Evolutionary conservation across 2,329 filamentous ascomycete species (phyloP).

Genomic region (Verticillium klebahnii): DNA sequence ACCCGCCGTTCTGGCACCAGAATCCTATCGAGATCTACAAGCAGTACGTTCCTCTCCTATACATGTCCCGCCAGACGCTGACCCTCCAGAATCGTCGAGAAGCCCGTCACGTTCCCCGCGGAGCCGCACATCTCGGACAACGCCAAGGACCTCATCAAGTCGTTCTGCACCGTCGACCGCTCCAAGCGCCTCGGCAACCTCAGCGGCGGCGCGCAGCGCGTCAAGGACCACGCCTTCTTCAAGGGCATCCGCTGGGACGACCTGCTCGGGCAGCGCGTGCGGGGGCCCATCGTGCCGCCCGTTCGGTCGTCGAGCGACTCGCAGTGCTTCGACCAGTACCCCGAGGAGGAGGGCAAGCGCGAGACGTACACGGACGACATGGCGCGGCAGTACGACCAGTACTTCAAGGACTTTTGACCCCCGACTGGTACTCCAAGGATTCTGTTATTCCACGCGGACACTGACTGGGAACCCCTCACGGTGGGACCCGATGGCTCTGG

Average conservation of each 20-base stretch:
- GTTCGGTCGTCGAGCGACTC: conserved; percentile 69
- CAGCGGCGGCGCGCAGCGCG: conserved; percentile 64
- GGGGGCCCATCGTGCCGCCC: conserved; percentile 72
- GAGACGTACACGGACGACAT: conserved; percentile 67
- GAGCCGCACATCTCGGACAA: conserved; percentile 60
- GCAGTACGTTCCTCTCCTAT: conserved; percentile 38
- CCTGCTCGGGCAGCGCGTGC: conserved; percentile 56
- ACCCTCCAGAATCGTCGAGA: conserved; percentile 66
- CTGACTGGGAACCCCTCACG: too few species aligned
- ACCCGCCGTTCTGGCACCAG: conserved; percentile 82
- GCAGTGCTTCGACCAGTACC: conserved; percentile 77
- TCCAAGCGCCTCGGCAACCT: conserved; percentile 76
- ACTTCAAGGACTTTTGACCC: conserved; percentile 65
- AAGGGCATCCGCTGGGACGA: conserved; percentile 68
- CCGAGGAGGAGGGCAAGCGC: conserved; percentile 64
- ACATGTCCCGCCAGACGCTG: too few species aligned
- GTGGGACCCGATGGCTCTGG: too few species aligned
- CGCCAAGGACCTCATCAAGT: conserved; percentile 70
- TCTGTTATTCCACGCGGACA: too few species aligned
- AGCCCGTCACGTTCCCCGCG: conserved; percentile 68
- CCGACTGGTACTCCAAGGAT: too few species aligned
- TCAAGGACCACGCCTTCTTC: conserved; percentile 77
- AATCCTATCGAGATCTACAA: conserved; percentile 87
- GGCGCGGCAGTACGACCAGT: conserved; percentile 62
- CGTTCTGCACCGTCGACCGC: conserved; percentile 74